A percentile compares a stretch with the other conserved stretches of the same genome.
phyloP scores from a whole-genome alignment of 2,329 filamentous ascomycete genomes.

The Aureobasidium sp. region DNA sequence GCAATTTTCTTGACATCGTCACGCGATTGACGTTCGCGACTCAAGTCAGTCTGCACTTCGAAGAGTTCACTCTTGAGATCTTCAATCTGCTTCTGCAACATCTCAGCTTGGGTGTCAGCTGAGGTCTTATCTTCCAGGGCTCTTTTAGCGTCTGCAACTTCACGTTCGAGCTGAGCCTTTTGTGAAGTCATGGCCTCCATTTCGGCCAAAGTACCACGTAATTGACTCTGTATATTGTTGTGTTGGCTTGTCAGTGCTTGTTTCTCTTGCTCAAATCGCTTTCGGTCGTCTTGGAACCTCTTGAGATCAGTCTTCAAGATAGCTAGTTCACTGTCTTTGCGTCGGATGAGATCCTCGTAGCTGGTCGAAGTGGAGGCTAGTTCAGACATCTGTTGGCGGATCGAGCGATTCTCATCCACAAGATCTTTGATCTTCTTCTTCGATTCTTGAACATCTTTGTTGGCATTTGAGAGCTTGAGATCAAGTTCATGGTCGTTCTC shows the following conservation, averaged over 20 bases:
- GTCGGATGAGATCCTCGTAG: conserved; percentile 87
- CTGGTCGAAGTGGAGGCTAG: conserved; percentile 87
- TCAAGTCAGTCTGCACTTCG: conserved; percentile 78
- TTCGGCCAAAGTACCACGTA: conserved; percentile 82
- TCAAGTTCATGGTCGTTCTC: conserved; percentile 85
- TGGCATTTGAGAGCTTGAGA: conserved; percentile 68
- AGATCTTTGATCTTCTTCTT: conserved; percentile 72
- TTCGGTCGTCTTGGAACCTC: conserved; percentile 73
- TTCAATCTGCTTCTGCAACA: conserved; percentile 80
- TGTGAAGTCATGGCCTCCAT: conserved; percentile 80
- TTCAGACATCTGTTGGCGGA: conserved; percentile 78
- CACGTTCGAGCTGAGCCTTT: conserved; percentile 75
- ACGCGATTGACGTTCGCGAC: conserved; percentile 82
- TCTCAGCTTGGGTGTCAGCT: conserved; percentile 80
- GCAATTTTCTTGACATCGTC: conserved; percentile 88
- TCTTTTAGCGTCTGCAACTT: conserved; percentile 80
- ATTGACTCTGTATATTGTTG: conserved; percentile 65
- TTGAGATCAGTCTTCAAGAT: conserved; percentile 79
- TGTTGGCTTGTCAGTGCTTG: conserved; percentile 65
- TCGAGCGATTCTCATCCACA: conserved; percentile 68
- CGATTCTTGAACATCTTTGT: conserved; percentile 70
- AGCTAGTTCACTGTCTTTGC: conserved; percentile 88
- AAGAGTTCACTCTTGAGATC: conserved; percentile 82
- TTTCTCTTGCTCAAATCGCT: conserved; percentile 71
- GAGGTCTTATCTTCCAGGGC: conserved; percentile 82